A percentile compares a stretch with the other conserved stretches of the same genome.
Conservation (phyloP, 257 asterid genomes). For the Capsicum pubescens region DNA sequence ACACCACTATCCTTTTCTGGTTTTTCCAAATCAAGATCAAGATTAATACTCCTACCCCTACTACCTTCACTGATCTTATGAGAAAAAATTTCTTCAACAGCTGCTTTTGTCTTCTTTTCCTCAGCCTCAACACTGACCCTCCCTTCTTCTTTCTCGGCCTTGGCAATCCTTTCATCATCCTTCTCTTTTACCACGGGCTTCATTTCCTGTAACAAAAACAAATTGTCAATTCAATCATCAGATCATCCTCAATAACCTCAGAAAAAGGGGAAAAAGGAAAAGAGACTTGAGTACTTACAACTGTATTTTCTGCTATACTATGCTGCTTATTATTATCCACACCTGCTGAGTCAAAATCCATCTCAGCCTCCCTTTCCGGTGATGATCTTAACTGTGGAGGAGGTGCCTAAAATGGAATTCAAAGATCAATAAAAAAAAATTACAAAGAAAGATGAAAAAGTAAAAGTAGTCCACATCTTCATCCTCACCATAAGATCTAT, state of each 20-base stretch:
- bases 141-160: conserved; percentile 39
- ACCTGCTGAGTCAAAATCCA: conserved; percentile 38
- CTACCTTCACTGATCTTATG: conserved; percentile 48
- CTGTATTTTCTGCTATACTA: conserved; percentile 38
- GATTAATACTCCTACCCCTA: conserved; percentile 56
- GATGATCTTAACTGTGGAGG: conserved; percentile 75
- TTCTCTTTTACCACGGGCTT: conserved; percentile 38
- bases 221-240: conserved; percentile 18
- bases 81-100: conserved; percentile 45
- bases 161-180: conserved; percentile 47
- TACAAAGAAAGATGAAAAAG: conserved; percentile 11
- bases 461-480: neutral
- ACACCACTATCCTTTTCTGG: conserved; percentile 54
- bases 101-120: conserved; percentile 47
- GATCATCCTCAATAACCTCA: conserved; percentile 3
- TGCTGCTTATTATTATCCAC: conserved; percentile 64
- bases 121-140: conserved; percentile 39
- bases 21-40: conserved; percentile 71
- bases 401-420: conserved; percentile 62
- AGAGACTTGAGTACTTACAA: conserved; percentile 45
- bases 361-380: conserved; percentile 57
- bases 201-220: conserved; percentile 46
- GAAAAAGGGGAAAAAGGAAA: neutral
- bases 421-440: conserved; percentile 27
- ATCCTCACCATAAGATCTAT: conserved; percentile 95